Base-by-base conservation (phyloP, 495 filamentous ascomycete genomes). In the Penicillium soppii region DNA sequence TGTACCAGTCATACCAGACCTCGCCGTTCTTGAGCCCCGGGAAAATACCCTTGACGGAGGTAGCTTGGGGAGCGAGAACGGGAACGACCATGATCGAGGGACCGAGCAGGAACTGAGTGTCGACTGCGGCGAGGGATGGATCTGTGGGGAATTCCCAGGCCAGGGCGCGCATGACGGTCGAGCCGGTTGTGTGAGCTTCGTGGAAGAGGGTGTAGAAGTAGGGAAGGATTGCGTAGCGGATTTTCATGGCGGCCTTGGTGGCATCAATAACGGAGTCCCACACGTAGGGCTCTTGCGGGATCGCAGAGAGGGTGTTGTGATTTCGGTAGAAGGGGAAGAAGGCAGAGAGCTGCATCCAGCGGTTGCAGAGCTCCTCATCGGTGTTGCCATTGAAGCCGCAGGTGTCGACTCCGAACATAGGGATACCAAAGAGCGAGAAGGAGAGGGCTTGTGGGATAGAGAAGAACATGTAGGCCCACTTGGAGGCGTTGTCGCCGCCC, bases 251-350 rank as follows among this genome's bases (percentile, higher is more conserved):
- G 0, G 61, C 69, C 50, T 80, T 82, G 16, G 81, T 71, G 0
- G 90, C 88, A 2, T 84, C 79, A 6, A 79, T 78, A 1, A 92
- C 89, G 1, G 78, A 77, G 3, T 74, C 66, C 90, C 90, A 95
- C 2, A 74, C 53, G 60, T 91, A 95, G 0, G 88, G 85, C 65
- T 95, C 90, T 63, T 95, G 90, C 0, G 78, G 54, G 45, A 76
- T 77, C 16, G 85, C 79, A 2, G 73, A 73, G 16, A 86, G 70
- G 3, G 71, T 72, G 61, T 92, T 91, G 72, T 95, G 90, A 66
- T 92, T 92, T 3, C 89, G 80, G 66, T 92, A 95, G 72, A 94
- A 95, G 5, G 89, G 88, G 72, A 92, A 91, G 74, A 95, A 94
- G 17, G 90, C 89, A 1, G 75, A 79, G 1, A 95, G 78, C 65